These are phyloP conservation scores for Calendula officinalis DNA, from an alignment of 129 eudicot genomes.

Conservation along the genomic window DNA sequence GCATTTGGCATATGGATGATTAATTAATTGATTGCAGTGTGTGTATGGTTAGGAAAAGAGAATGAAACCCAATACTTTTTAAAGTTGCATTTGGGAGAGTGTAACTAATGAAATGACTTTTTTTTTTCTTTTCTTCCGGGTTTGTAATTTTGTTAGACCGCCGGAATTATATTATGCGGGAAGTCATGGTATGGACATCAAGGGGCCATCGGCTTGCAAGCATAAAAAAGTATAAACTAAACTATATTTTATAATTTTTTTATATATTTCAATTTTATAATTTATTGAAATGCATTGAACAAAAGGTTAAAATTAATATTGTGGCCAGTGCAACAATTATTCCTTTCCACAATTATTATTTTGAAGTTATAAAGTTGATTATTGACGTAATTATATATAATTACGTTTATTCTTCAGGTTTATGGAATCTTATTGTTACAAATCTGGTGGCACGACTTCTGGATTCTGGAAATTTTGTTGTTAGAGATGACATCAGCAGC, in stretches of 20 bases:
- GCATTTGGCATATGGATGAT: no score
- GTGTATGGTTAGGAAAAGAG: no score
- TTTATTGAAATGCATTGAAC: no score
- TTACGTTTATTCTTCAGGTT: not conserved
- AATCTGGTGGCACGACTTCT: slow-evolving; percentile 2
- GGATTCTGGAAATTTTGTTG: slow-evolving; percentile 8
- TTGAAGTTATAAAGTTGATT: no score
- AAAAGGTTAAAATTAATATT: not conserved
- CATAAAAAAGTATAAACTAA: slow-evolving; percentile 44
- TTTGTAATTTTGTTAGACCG: slow-evolving; percentile 63
- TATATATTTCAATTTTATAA: no score
- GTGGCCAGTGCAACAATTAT: not conserved
- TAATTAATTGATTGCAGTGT: no score
- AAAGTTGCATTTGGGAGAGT: not conserved
- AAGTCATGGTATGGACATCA: slow-evolving; percentile 98
- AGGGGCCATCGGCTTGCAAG: slow-evolving; percentile 59
- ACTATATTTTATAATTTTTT: no score
- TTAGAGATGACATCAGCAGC: not conserved
- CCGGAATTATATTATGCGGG: slow-evolving; percentile 91
- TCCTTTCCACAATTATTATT: not conserved
- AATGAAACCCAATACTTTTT: not conserved
- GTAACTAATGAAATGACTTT: not conserved
- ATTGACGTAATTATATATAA: slow-evolving; percentile 51
- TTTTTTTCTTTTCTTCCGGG: slow-evolving; percentile 37
- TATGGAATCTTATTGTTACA: no score